A percentile compares a stretch with the other conserved stretches of the same genome.
phyloP scores from a whole-genome alignment of 225 moss, liverwort and hornwort species.

The Polytrichum commune region DNA sequence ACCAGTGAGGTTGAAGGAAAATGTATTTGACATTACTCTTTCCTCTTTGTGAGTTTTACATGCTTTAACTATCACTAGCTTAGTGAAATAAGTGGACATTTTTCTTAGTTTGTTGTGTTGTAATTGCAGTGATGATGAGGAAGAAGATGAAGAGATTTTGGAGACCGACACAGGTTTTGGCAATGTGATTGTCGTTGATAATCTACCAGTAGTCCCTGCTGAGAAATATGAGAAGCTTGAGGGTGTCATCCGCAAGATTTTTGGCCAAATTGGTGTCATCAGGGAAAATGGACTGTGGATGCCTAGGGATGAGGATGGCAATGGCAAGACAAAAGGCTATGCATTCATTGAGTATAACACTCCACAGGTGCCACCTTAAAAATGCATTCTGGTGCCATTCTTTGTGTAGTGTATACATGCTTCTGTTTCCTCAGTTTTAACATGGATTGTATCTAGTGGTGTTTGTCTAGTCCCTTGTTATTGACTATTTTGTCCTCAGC shows the following conservation, averaged over 20 bases:
- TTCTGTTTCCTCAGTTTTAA: neutral
- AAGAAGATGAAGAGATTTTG: conserved; percentile 91
- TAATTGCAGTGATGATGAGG: conserved; percentile 79
- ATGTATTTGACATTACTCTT: neutral
- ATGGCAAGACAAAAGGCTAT: conserved; percentile 80
- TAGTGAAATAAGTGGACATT: too few relatives aligned
- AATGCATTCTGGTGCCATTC: neutral
- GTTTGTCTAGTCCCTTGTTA: neutral
- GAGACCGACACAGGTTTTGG: conserved; percentile 94
- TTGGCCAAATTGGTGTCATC: conserved; percentile 93
- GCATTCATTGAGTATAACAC: conserved; percentile 91
- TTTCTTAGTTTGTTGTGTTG: neutral
- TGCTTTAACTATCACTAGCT: neutral
- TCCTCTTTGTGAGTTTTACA: neutral
- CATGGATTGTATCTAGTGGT: neutral
- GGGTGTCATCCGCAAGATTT: conserved; percentile 90
- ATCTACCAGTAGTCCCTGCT: conserved; percentile 80
- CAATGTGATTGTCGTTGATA: conserved; percentile 88
- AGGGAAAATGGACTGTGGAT: conserved; percentile 82
- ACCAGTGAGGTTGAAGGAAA: conserved; percentile 3
- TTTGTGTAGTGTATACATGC: neutral
- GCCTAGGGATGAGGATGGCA: conserved; percentile 68
- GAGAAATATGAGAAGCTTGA: conserved; percentile 96
- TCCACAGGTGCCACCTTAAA: conserved; percentile 48
- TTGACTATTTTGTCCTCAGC: neutral